Base-by-base conservation (phyloP, 2,329 filamentous ascomycete species). In the Cyclaneusma minus region DNA sequence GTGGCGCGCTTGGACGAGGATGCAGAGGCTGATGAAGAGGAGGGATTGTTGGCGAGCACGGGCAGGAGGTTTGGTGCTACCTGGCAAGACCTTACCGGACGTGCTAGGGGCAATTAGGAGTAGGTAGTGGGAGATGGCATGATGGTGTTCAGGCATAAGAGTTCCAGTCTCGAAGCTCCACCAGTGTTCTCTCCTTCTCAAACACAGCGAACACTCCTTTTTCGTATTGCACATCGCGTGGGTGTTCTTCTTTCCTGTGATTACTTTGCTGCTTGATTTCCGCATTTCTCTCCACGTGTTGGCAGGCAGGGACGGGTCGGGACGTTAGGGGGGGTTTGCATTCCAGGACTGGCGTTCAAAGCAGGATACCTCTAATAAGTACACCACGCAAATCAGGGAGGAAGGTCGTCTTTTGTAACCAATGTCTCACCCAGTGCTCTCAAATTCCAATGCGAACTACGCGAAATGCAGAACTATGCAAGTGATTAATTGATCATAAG, bases 21-120 rank as follows among this genome's bases (percentile, higher is more conserved):
- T 45, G 75, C 85, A 10, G 82, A 92, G 49, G 80, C 76, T 16
- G 84, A 87, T 11, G 89, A 95, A 48, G 89, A 98, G 45, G 89
- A 98, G 55, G 82, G 85, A 7, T 58, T 98, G 25, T 57, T 98
- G 24, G 82, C 83, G 0, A 83, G 71, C 40, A 92, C 84, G 0
- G 73, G 83, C 5, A 59, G 83, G 30, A 65, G 83, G 16, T 84
- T 92, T 39, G 77, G 79, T 22, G 82, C 82, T 4, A 84, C 79
- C 2, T 94, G 84, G 84, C 70, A 87, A 48, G 83, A 92, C 47
- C 76, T 92, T 26, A 81, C 77, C 2, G 64, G 21, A 48, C 44
- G 22, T 7, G n/a, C n/a, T n/a, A n/a, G 22, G 22, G 8, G 12
- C 7, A 12, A 9, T 12, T 7, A 13, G 22, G 22, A 13, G 7